These are phyloP conservation scores for Leishmania aethiopica DNA, from an alignment of 208 protist genomes.

Conservation along the genomic window DNA sequence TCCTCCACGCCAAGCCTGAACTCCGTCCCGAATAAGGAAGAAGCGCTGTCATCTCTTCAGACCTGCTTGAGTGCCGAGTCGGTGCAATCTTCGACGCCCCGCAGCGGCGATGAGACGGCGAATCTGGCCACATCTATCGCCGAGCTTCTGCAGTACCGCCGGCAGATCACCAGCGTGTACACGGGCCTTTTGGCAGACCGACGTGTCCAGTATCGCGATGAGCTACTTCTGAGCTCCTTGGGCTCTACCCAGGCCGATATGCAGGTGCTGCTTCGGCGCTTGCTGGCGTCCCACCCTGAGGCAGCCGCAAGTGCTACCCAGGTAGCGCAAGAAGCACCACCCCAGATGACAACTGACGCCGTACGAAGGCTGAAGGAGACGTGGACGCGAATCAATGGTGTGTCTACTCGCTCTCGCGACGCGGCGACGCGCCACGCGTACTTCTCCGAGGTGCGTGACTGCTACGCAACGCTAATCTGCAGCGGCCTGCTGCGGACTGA, in stretches of 20 bases:
- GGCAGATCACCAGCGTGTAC: neutral
- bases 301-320: too few relatives aligned
- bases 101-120: neutral
- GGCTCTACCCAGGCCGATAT: slow-evolving; percentile 3
- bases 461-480: slow-evolving; percentile 62
- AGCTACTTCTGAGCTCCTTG: slow-evolving; percentile 8
- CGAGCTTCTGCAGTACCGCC: neutral
- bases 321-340: neutral
- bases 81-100: neutral
- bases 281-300: neutral
- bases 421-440: neutral
- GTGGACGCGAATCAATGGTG: slow-evolving; percentile 30
- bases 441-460: slow-evolving; percentile 28
- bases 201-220: slow-evolving; percentile 20
- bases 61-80: neutral
- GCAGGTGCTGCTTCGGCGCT: neutral
- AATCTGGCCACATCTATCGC: neutral
- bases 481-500: slow-evolving; percentile 37
- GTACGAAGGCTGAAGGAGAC: slow-evolving; percentile 28
- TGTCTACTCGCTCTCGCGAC: neutral
- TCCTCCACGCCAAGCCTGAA: neutral
- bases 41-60: neutral
- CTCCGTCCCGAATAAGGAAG: neutral
- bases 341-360: slow-evolving; percentile 16
- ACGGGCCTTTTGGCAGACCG: slow-evolving; percentile 20